These are phyloP conservation scores for Curvularia spicifera DNA, from an alignment of 2,329 filamentous ascomycete species.

Conservation along the genomic window DNA sequence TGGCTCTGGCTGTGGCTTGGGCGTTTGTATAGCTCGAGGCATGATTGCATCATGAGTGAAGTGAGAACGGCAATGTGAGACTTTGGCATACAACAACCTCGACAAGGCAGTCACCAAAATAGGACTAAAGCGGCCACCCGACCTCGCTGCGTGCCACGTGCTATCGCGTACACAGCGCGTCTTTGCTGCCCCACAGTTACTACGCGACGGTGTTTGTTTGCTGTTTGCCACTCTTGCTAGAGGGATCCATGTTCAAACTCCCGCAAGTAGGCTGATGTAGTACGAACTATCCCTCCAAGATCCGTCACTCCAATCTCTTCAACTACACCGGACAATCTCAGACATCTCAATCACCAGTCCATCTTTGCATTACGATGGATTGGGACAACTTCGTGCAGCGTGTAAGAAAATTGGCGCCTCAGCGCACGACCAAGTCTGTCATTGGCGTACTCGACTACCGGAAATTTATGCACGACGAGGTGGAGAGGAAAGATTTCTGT, in stretches of 20 bases:
- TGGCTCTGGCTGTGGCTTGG: neutral
- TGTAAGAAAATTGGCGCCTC: conserved; percentile 25
- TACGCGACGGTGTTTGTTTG: neutral
- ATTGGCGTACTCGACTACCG: conserved; percentile 44
- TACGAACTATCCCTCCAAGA: neutral
- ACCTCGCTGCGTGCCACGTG: neutral
- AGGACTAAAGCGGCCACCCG: neutral
- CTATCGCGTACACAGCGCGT: neutral
- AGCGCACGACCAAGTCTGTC: conserved; percentile 32
- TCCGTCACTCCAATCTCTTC: neutral
- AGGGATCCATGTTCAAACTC: neutral
- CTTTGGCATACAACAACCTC: neutral
- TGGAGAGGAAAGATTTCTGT: conserved; percentile 38
- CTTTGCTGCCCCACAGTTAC: conserved; percentile 3
- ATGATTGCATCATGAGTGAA: neutral
- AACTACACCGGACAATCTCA: neutral
- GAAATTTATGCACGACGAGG: conserved; percentile 17
- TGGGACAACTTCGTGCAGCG: conserved; percentile 32
- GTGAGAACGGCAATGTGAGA: neutral
- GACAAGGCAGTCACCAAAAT: neutral
- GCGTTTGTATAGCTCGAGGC: neutral
- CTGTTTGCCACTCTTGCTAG: neutral
- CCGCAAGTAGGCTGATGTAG: neutral
- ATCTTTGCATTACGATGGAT: conserved; percentile 18
- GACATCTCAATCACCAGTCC: neutral